These are phyloP conservation scores for Candida dajiaensis DNA, from an alignment of 805 yeast species.

Conservation along the genomic window DNA sequence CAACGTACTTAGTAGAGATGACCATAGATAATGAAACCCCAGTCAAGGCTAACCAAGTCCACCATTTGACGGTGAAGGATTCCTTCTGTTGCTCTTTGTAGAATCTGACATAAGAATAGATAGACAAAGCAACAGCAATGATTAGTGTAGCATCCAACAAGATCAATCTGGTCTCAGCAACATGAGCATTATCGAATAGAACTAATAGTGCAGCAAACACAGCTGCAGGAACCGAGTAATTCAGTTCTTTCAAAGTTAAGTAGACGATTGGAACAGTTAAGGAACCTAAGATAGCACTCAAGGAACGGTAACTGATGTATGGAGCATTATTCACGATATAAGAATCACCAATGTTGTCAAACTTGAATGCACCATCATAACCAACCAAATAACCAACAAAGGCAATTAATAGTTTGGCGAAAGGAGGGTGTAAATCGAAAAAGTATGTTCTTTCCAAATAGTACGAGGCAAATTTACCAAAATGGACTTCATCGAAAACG, in stretches of 20 bases:
- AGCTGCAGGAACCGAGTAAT: conserved; percentile 74
- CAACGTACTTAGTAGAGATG: conserved; percentile 93
- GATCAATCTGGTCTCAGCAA: conserved; percentile 85
- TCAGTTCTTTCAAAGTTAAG: conserved; percentile 78
- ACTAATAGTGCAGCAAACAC: conserved; percentile 71
- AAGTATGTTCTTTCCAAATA: conserved; percentile 87
- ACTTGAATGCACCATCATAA: conserved; percentile 87
- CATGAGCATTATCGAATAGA: conserved; percentile 84
- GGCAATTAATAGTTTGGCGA: conserved; percentile 90
- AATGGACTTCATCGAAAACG: conserved; percentile 84
- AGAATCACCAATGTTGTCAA: conserved; percentile 81
- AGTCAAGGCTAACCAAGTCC: conserved; percentile 78
- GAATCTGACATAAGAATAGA: conserved; percentile 75
- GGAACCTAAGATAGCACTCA: conserved; percentile 77
- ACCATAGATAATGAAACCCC: conserved; percentile 88
- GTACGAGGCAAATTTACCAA: conserved; percentile 80
- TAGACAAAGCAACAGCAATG: conserved; percentile 73
- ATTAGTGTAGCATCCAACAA: conserved; percentile 86
- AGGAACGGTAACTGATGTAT: conserved; percentile 72
- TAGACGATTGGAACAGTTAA: conserved; percentile 80
- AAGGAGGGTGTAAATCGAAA: conserved; percentile 97
- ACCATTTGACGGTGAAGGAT: conserved; percentile 75
- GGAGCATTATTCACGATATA: conserved; percentile 80
- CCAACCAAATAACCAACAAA: conserved; percentile 85
- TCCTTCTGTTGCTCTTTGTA: conserved; percentile 54